These are phyloP conservation scores for Melocanna baccifera DNA, from an alignment of 176 grass and related monocot genomes.

Conservation along the genomic window DNA sequence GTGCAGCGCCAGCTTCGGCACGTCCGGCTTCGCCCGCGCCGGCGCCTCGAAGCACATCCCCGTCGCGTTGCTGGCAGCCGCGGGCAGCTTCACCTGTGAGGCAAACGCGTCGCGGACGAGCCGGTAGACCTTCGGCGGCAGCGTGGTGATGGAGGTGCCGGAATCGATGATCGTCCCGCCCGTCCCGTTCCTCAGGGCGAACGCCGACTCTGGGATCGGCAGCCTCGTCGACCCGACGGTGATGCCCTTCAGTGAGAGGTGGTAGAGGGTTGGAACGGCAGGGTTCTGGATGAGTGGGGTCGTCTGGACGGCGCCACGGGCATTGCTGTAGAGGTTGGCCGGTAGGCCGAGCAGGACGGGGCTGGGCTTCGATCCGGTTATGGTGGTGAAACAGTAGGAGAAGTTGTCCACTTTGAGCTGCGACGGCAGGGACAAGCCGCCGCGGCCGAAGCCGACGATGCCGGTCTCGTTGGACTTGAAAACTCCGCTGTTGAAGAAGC, in stretches of 20 bases:
- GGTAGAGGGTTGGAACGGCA: neutral
- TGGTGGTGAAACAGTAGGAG: constrained; percentile 45
- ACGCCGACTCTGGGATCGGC: constrained; percentile 9
- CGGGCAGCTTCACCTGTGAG: constrained; percentile 22
- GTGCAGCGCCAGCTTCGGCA: constrained; percentile 52
- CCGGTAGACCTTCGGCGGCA: constrained; percentile 23
- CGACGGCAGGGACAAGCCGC: constrained; percentile 32
- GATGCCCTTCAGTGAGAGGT: constrained; percentile 46
- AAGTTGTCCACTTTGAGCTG: constrained; percentile 48
- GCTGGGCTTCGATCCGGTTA: neutral
- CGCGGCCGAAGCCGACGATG: constrained; percentile 38
- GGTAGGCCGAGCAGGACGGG: constrained; percentile 21
- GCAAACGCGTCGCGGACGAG: constrained; percentile 29
- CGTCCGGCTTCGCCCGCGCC: neutral
- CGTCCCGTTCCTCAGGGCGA: constrained; percentile 36
- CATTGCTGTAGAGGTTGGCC: constrained; percentile 15
- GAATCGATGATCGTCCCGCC: constrained; percentile 52
- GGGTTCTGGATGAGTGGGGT: constrained; percentile 23
- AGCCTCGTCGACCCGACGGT: constrained; percentile 40
- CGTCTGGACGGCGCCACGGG: neutral
- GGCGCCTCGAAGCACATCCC: constrained; percentile 33
- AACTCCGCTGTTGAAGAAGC: constrained; percentile 15
- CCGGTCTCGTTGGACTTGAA: constrained; percentile 43
- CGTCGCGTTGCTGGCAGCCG: neutral
- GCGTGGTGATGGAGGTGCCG: constrained; percentile 15